Evolutionary conservation across 352 stramenopile genomes (phyloP).

Genomic region (Pythium scleroteichum): DNA sequence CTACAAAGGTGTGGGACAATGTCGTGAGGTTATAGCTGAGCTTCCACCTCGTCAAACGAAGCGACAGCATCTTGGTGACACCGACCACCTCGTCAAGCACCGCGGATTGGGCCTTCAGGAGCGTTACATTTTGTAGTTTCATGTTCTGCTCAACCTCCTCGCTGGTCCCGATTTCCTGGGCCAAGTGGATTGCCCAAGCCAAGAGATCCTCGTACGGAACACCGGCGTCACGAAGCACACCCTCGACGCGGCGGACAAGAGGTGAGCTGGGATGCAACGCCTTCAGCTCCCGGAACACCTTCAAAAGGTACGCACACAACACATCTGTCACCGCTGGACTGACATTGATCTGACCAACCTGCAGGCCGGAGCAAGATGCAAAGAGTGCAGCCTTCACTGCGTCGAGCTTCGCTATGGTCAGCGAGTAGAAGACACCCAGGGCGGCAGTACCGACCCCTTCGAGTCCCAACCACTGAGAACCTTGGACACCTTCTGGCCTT

Average conservation of each 20-base stretch:
- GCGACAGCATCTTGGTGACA: slow-evolving; percentile 3
- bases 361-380: neutral
- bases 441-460: neutral
- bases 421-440: neutral
- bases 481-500: slow-evolving; percentile 30
- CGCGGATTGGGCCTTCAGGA: neutral
- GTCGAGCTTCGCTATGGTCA: neutral
- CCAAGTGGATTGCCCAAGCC: slow-evolving; percentile 3
- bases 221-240: neutral
- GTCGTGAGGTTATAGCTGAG: too few species aligned
- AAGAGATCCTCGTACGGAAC: neutral
- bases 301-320: neutral
- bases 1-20: too few species aligned
- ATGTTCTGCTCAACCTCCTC: neutral
- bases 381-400: slow-evolving; percentile 2
- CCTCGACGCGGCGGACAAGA: neutral
- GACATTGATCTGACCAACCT: neutral
- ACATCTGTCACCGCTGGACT: neutral
- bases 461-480: slow-evolving; percentile 26
- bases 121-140: slow-evolving; percentile 1
- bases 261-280: neutral
- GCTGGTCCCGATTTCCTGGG: neutral
- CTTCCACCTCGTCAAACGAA: slow-evolving; percentile 11
- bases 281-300: slow-evolving; percentile 1
- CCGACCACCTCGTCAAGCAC: slow-evolving; percentile 6